Percentiles rank a stretch among this genome's conserved stretches.
Evolutionary conservation across 495 filamentous ascomycete genomes (phyloP).

Genomic region (Penicillium paradoxum): DNA sequence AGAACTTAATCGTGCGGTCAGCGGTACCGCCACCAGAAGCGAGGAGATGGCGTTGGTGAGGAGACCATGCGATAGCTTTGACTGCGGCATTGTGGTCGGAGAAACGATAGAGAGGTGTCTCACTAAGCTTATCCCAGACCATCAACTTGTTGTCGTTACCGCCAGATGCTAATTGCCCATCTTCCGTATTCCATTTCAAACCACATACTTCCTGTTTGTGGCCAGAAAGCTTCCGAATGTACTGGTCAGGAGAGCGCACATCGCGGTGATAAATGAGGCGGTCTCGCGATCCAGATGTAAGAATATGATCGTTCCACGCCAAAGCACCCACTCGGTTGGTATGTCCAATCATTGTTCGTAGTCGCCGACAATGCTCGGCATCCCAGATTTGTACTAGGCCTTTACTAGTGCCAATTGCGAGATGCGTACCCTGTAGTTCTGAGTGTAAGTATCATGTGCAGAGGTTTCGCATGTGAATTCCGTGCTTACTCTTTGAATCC

Average conservation of each 20-base stretch:
- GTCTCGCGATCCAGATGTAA: constrained; percentile 92
- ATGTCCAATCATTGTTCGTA: constrained; percentile 95
- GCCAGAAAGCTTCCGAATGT: constrained; percentile 70
- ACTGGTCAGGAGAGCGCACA: constrained; percentile 89
- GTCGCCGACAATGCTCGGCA: constrained; percentile 72
- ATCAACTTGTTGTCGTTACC: constrained; percentile 98
- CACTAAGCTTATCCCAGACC: constrained; percentile 92
- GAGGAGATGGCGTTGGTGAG: constrained; percentile 86
- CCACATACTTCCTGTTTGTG: constrained; percentile 99
- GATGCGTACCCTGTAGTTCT: constrained; percentile 68
- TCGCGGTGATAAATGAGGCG: constrained; percentile 91
- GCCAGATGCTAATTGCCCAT: constrained; percentile 90
- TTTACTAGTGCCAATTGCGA: constrained; percentile 89
- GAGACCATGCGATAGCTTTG: constrained; percentile 98
- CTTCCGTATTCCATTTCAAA: constrained; percentile 94
- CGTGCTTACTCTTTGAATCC: constrained; percentile 74
- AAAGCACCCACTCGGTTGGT: constrained; percentile 84
- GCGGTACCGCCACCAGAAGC: constrained; percentile 96
- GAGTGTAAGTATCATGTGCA: constrained; percentile 4
- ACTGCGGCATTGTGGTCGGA: constrained; percentile 91
- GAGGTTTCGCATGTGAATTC: background rate
- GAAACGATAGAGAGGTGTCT: constrained; percentile 86
- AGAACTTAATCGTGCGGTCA: constrained; percentile 93
- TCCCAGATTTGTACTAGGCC: constrained; percentile 98
- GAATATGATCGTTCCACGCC: constrained; percentile 96